phyloP scores from a whole-genome alignment of 1,284 basidiomycete species.

The Abortiporus biennis region DNA sequence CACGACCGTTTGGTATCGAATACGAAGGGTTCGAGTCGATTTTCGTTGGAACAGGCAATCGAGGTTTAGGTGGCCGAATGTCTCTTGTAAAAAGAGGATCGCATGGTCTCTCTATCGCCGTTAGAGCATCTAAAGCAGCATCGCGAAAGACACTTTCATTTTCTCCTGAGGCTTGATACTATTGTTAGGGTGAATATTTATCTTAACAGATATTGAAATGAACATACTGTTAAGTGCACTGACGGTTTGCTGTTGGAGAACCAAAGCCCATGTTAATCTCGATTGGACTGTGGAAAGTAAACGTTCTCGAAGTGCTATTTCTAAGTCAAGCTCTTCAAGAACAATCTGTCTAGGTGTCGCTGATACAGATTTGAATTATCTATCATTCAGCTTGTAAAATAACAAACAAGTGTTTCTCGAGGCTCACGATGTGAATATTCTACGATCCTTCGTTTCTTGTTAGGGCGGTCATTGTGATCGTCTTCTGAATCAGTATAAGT shows the following conservation, averaged over 20 bases:
- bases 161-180: constrained; percentile 1
- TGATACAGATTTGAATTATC: background rate
- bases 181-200: constrained; percentile 9
- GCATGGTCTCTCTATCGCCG: constrained; percentile 46
- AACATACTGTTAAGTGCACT: constrained; percentile 21
- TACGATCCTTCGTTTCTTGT: background rate
- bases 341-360: constrained; percentile 19
- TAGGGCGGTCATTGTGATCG: background rate
- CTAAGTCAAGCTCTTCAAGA: constrained; percentile 54
- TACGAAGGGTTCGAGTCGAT: background rate
- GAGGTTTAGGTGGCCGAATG: constrained; percentile 17
- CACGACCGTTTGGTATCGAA: background rate
- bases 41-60: constrained; percentile 2
- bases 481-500: background rate
- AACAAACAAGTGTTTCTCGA: background rate
- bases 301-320: constrained; percentile 53
- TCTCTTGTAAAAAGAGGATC: constrained; percentile 43
- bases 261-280: constrained; percentile 60
- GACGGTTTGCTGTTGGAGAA: constrained; percentile 47
- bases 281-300: constrained; percentile 51
- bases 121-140: constrained; percentile 51
- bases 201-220: background rate
- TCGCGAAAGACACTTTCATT: constrained; percentile 32
- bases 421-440: background rate
- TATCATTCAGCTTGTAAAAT: background rate